phyloP scores from a whole-genome alignment of 352 stramenopile species.

The Globisporangium paroecandrum region DNA sequence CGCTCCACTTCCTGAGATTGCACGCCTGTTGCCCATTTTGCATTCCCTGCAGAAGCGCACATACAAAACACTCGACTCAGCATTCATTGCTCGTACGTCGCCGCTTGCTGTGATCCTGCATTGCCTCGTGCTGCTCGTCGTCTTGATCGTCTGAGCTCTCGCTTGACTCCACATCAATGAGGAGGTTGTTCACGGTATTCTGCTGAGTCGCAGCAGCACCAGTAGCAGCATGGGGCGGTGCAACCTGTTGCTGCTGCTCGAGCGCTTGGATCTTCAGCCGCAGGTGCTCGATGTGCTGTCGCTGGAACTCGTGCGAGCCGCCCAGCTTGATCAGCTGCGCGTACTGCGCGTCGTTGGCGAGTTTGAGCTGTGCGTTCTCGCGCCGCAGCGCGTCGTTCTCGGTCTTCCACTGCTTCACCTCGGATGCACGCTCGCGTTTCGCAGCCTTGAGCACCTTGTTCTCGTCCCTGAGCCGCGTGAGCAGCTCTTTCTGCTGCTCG shows the following conservation, averaged over 20 bases:
- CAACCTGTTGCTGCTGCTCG: constrained; percentile 2
- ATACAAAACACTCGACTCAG: not conserved
- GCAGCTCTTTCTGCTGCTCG: constrained; percentile 9
- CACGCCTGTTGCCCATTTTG: not conserved
- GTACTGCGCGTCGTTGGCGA: constrained; percentile 14
- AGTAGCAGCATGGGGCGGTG: not conserved
- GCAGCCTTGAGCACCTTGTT: constrained; percentile 11
- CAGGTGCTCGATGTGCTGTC: constrained; percentile 15
- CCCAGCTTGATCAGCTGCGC: constrained; percentile 14
- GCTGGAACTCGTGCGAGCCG: constrained; percentile 16
- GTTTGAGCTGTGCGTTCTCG: constrained; percentile 8
- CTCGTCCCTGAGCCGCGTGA: constrained; percentile 7
- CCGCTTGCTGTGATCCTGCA: not conserved
- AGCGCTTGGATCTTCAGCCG: constrained; percentile 13
- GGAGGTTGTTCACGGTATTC: too few relatives aligned
- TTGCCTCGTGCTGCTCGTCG: not conserved
- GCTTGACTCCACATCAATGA: too few relatives aligned
- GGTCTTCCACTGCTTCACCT: constrained; percentile 6
- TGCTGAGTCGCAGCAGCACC: not conserved
- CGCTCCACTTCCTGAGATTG: not conserved
- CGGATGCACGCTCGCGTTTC: constrained; percentile 6
- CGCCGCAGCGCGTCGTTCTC: constrained; percentile 14
- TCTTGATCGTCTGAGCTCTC: not conserved
- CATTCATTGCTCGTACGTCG: not conserved
- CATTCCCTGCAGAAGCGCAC: not conserved